A percentile compares a stretch with the other conserved stretches of the same genome.
Conservation (phyloP, 2,329 filamentous ascomycete species). For the Pseudogymnoascus sp. region DNA sequence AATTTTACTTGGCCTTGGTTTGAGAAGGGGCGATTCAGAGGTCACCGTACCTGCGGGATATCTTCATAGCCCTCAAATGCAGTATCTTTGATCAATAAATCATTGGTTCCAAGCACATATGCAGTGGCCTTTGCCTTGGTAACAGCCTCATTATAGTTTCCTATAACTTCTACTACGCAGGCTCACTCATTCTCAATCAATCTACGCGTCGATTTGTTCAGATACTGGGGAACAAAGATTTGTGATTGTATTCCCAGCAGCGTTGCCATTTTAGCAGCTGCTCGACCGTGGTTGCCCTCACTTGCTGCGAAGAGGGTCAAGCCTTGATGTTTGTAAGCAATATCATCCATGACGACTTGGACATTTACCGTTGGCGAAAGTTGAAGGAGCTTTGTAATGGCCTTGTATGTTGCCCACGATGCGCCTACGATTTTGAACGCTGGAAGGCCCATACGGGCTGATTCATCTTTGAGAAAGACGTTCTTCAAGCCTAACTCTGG, state of each 20-base stretch:
- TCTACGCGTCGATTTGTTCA: conserved; percentile 44
- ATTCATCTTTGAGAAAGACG: conserved; percentile 65
- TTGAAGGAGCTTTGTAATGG: conserved; percentile 38
- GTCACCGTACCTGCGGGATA: conserved; percentile 44
- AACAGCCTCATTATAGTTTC: conserved; percentile 57
- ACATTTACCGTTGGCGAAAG: conserved; percentile 37
- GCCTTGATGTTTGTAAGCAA: conserved; percentile 21
- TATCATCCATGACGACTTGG: conserved; percentile 30
- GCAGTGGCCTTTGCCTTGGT: conserved; percentile 37
- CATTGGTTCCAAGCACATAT: conserved; percentile 20
- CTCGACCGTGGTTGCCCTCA: conserved; percentile 69
- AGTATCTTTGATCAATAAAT: conserved; percentile 59
- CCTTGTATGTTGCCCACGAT: conserved; percentile 60
- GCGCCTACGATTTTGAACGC: conserved; percentile 76
- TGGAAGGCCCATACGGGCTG: conserved; percentile 56
- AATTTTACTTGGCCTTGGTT: not conserved
- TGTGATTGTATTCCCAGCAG: conserved; percentile 45
- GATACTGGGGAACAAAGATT: conserved; percentile 55
- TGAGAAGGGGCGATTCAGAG: conserved; percentile 10
- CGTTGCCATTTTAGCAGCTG: conserved; percentile 58
- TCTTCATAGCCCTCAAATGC: conserved; percentile 57
- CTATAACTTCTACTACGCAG: conserved; percentile 43
- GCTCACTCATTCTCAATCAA: conserved; percentile 58
- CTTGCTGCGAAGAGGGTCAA: conserved; percentile 54
- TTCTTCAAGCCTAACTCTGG: conserved; percentile 45